Evolutionary conservation across 805 yeast genomes (phyloP).

Genomic region (Candida quercuum): DNA sequence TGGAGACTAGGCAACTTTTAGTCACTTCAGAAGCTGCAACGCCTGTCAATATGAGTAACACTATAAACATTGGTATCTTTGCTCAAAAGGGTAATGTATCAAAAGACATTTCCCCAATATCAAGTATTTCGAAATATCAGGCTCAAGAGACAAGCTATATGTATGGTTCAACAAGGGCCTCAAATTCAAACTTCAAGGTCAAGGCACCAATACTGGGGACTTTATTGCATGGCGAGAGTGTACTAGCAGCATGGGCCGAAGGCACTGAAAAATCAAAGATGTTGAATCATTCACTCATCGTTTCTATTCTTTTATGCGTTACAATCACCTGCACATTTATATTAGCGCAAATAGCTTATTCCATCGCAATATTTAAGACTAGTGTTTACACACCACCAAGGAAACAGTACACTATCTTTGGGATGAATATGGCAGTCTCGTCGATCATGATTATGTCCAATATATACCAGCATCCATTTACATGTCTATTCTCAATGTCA

Average conservation of each 20-base stretch:
- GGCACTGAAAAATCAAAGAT: too few relatives aligned
- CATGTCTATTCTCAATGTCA: not conserved
- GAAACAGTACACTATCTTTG: conserved; percentile 81
- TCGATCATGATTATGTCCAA: conserved; percentile 17
- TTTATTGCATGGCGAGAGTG: conserved; percentile 11
- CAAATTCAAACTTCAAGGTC: conserved; percentile 6
- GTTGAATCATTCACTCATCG: too few relatives aligned
- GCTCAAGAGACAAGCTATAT: not conserved
- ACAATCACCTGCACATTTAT: conserved; percentile 20
- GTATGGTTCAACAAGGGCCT: conserved; percentile 6
- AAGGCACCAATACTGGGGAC: conserved; percentile 18
- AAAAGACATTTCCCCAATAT: conserved; percentile 6
- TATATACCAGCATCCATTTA: not conserved
- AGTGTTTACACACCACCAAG: conserved; percentile 82
- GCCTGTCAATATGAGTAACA: not conserved
- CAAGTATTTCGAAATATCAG: conserved; percentile 2
- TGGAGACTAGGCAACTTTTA: too few relatives aligned
- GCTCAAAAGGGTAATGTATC: not conserved
- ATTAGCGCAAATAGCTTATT: conserved; percentile 29
- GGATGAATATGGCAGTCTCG: conserved; percentile 21
- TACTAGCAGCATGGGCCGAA: conserved; percentile 6
- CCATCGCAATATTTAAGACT: conserved; percentile 72
- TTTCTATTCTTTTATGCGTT: conserved; percentile 24
- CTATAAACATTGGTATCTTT: not conserved
- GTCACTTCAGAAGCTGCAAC: not conserved